Conservation (phyloP, 257 asterid species). For the Solanum piurae region DNA sequence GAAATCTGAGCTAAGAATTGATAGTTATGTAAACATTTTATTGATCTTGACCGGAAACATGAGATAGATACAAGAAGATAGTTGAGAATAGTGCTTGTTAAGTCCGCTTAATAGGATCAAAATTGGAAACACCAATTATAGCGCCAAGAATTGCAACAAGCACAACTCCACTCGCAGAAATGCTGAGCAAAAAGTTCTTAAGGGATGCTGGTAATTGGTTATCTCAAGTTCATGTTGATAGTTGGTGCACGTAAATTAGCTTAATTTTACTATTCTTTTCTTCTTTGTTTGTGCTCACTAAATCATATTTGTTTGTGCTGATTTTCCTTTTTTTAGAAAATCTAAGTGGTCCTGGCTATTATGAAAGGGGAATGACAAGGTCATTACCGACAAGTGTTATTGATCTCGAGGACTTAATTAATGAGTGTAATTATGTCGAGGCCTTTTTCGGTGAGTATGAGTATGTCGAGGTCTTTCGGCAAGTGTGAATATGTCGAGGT, state of each 20-base stretch:
- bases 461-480: too few relatives aligned
- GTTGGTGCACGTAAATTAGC: too few relatives aligned
- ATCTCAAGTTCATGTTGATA: neutral
- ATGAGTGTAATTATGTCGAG: too few relatives aligned
- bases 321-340: neutral
- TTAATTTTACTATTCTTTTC: neutral
- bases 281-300: neutral
- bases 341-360: too few relatives aligned
- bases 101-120: slow-evolving; percentile 76
- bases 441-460: too few relatives aligned
- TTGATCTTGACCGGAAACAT: slow-evolving; percentile 9
- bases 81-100: slow-evolving; percentile 19
- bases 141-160: slow-evolving; percentile 51
- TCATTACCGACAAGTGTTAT: too few relatives aligned
- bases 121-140: slow-evolving; percentile 63
- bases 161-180: slow-evolving; percentile 69
- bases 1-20: neutral
- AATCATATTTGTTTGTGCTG: too few relatives aligned
- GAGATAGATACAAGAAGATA: slow-evolving; percentile 18
- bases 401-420: too few relatives aligned
- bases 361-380: too few relatives aligned
- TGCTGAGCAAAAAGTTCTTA: slow-evolving; percentile 80
- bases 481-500: too few relatives aligned
- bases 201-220: slow-evolving; percentile 31
- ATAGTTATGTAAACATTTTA: slow-evolving; percentile 2